Evolutionary conservation across 2,329 filamentous ascomycete genomes (phyloP), one percentile per base, ranked within the genome.

Genomic region (Colletotrichum chrysophilum): DNA sequence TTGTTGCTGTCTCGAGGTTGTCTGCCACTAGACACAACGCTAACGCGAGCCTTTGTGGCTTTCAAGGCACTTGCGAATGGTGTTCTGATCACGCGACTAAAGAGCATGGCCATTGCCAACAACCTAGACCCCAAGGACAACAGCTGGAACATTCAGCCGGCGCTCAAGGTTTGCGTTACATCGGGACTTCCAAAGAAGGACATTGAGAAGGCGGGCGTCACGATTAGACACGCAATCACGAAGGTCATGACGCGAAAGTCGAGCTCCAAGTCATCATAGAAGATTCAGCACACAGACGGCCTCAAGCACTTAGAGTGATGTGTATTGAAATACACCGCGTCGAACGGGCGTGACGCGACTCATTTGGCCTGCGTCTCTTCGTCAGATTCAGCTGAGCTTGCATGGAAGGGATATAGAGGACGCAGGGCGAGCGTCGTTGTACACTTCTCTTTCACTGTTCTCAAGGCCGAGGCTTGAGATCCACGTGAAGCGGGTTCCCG

Each of bases 131-230:
- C 92, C 16, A 93, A 93, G 81, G 94, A 96, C 74, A 89, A 91
- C 58, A 90, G 89, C 43, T 95, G 94, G 88, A 90, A 91, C 76
- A 88, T 93, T n/a, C 89, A 91, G 79, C 95, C 97, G 12, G 95
- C 95, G 1, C 89, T 99, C 77, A 98, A 98, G 86, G 91, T 98
- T 14, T 98, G 96, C 82, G 89, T 98, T 70, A 98, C 96, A 0
- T 94, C 92, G 7, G 97, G 94, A 2, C 87, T 99, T 77, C 94
- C 94, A 28, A 97, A 94, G 88, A 98, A 98, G 87, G 97, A 99
- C 84, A 94, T 96, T 70, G 97, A 99, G 87, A 98, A 97, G 88
- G 95, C 97, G 1, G 97, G 96, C 16, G 92, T 93, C 9, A 93
- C 91, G 12, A 96, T 99, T 79, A 90, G 96, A 76, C 96, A 98